phyloP scores from a whole-genome alignment of 2,329 filamentous ascomycete genomes.

The Balansia obtecta region DNA sequence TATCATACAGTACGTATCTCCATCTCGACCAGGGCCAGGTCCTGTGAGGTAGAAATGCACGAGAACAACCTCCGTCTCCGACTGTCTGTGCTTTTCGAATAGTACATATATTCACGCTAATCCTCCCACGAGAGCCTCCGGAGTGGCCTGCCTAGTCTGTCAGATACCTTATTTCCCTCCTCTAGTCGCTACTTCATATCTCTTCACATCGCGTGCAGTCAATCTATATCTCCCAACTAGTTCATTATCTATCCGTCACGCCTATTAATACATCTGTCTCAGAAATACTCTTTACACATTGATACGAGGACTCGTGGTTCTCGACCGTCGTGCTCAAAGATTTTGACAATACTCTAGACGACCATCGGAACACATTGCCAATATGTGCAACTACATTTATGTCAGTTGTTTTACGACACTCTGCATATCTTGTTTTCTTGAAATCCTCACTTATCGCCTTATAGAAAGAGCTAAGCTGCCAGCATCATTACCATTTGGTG shows the following conservation, averaged over 20 bases:
- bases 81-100: not conserved
- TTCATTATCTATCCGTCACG: not conserved
- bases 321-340: too few species aligned
- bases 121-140: not conserved
- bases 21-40: not conserved
- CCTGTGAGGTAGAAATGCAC: not conserved
- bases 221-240: not conserved
- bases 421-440: not conserved
- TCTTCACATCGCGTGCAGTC: not conserved
- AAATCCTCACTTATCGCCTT: not conserved
- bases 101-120: not conserved
- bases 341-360: not conserved
- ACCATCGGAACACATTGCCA: constrained; percentile 5
- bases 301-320: too few species aligned
- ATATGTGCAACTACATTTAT: constrained; percentile 41
- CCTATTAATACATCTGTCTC: not conserved
- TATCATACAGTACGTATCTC: not conserved
- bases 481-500: constrained; percentile 36
- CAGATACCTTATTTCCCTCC: not conserved
- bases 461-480: constrained; percentile 39
- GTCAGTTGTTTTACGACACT: constrained; percentile 15
- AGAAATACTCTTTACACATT: too few species aligned
- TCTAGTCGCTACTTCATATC: not conserved
- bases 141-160: not conserved
- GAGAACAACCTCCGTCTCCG: not conserved